A percentile compares a stretch with the other conserved stretches of the same genome.
phyloP scores from a whole-genome alignment of 345 rosid genomes.

The Syzygium oleosum region DNA sequence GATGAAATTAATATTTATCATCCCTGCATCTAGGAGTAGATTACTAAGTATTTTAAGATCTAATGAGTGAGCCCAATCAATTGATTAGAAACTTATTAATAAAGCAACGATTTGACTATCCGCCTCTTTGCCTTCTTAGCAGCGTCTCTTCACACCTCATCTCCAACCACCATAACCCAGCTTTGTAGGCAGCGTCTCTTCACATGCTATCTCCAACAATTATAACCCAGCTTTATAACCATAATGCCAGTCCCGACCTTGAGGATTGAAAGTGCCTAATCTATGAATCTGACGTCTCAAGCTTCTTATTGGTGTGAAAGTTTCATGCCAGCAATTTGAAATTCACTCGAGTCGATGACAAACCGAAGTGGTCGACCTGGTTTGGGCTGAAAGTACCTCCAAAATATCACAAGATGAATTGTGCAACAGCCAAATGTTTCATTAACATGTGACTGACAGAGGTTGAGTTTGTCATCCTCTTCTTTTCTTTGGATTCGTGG shows the following conservation, averaged over 20 bases:
- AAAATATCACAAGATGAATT: background rate
- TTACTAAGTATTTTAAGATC: background rate
- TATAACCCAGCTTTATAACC: background rate
- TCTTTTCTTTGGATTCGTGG: background rate
- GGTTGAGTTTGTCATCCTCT: background rate
- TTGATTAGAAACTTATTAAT: background rate
- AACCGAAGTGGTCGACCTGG: too few relatives aligned
- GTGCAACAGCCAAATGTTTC: background rate
- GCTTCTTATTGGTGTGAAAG: too few relatives aligned
- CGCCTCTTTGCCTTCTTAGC: background rate
- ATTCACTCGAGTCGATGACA: too few relatives aligned
- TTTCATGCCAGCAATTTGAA: too few relatives aligned
- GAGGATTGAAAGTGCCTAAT: too few relatives aligned
- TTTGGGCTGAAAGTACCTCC: background rate
- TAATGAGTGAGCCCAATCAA: background rate
- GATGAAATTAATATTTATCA: background rate
- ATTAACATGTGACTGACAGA: background rate
- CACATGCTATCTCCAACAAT: background rate
- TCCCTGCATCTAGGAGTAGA: background rate
- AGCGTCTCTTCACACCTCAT: constrained; percentile 11
- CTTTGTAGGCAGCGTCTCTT: constrained; percentile 7
- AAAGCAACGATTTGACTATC: background rate
- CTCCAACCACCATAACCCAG: background rate
- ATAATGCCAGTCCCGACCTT: background rate
- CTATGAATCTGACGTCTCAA: too few relatives aligned